phyloP scores from a whole-genome alignment of 345 rosid species.

The Turritis glabra region DNA sequence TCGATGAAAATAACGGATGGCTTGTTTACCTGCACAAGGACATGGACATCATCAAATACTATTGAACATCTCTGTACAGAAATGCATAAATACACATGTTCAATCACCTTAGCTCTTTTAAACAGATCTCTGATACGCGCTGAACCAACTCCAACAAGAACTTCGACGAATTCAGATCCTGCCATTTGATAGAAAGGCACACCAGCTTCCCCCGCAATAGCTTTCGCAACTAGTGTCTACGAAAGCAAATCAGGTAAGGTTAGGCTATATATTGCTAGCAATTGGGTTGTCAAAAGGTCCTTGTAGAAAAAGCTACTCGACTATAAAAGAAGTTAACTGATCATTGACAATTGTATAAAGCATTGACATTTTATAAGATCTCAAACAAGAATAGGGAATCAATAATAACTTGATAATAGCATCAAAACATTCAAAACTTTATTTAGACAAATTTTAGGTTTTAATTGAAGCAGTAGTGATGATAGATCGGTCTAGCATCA shows the following conservation, averaged over 20 bases:
- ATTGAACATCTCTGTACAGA: background rate
- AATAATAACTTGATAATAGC: background rate
- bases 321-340: background rate
- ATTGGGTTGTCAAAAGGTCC: background rate
- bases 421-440: background rate
- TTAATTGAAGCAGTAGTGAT: conserved; percentile 1
- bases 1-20: conserved; percentile 96
- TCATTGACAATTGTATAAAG: background rate
- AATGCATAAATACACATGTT: background rate
- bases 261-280: background rate
- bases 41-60: conserved; percentile 27
- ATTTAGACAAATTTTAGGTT: background rate
- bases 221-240: conserved; percentile 94
- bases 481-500: conserved; percentile 1
- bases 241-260: conserved; percentile 25
- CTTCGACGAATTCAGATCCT: conserved; percentile 96
- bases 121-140: conserved; percentile 96
- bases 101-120: conserved; percentile 89
- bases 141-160: conserved; percentile 95
- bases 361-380: background rate
- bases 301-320: conserved; percentile 1
- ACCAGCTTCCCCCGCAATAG: conserved; percentile 98
- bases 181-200: conserved; percentile 99
- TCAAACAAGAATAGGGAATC: background rate
- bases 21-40: conserved; percentile 76